Evolutionary conservation across 148 eudicot species (phyloP), one percentile per base, ranked within the genome.

Genomic region (Diospyros lotus): DNA sequence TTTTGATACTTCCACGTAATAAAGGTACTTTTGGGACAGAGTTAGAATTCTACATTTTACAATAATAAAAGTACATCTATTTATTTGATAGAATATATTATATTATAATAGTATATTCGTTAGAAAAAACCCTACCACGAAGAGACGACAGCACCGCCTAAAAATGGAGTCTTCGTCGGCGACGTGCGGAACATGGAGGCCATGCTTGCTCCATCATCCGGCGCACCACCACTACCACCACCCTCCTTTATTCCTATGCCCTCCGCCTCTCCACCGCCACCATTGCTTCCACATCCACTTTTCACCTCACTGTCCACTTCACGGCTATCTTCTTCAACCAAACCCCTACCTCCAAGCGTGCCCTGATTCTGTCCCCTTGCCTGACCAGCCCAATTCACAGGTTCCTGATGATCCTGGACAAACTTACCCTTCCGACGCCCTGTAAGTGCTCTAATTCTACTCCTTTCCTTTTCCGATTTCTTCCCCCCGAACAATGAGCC

Each of bases 361-460:
- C 85, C 76, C 86, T 76, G 52, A 61, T 13, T 56, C 82, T 4
- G 46, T 68, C 50, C 46, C 75, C n/a, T 50, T 74, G 5, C 77
- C 52, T 55, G 28, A 71, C 71, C 61, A 6, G 14, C 44, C 63
- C 10, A 39, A 46, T 46, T 48, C 38, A 55, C 55, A 50, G 50
- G 43, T 61, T 50, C 44, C 69, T 9, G 64, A 50, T 28, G 46
- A 44, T n/a, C 28, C 28, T 28, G 46, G 70, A 9, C 5, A 64
- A 28, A 58, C 62, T 69, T 73, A 39, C 39, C 45, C 63, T 51
- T 79, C 80, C 40, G 45, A 77, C 59, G 8, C 53, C 60, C 42
- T 48, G 81, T 73, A 78, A 73, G 77, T 72, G 62, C 65, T 68
- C 56, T 44, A 13, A 38, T 4, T 68, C 67, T 14, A 2, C 10